These are phyloP conservation scores for Apiospora phragmitis DNA, from an alignment of 2,329 filamentous ascomycete species.

Conservation along the genomic window DNA sequence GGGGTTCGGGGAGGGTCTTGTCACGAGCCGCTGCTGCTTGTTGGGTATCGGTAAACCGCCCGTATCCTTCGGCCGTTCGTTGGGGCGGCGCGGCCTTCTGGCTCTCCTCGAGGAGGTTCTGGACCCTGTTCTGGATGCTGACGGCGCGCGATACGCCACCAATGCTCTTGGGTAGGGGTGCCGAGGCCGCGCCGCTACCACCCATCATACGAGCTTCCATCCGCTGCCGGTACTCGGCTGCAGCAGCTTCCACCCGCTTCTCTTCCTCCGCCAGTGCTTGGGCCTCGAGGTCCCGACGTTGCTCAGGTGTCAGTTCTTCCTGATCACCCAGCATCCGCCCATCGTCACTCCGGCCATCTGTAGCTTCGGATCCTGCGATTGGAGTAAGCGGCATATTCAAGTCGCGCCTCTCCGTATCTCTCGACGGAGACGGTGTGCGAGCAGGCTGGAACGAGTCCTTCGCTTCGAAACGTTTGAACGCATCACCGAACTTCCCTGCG, in stretches of 20 bases:
- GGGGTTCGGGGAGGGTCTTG: conserved; percentile 44
- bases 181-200: conserved; percentile 28
- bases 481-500: conserved; percentile 88
- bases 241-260: conserved; percentile 82
- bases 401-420: conserved; percentile 48
- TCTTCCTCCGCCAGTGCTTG: conserved; percentile 83
- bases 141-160: conserved; percentile 66
- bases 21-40: conserved; percentile 38
- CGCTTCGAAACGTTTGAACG: conserved; percentile 87
- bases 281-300: conserved; percentile 86
- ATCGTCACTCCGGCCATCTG: conserved; percentile 67
- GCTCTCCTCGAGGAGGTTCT: conserved; percentile 80
- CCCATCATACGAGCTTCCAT: conserved; percentile 61
- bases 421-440: conserved; percentile 51
- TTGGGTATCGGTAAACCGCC: conserved; percentile 71
- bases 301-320: conserved; percentile 79
- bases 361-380: conserved; percentile 75
- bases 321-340: conserved; percentile 63
- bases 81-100: conserved; percentile 61
- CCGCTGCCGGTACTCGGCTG: conserved; percentile 81
- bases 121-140: conserved; percentile 91
- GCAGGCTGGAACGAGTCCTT: conserved; percentile 35
- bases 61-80: conserved; percentile 84
- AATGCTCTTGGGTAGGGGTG: conserved; percentile 53
- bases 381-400: conserved; percentile 54